A percentile compares a stretch with the other conserved stretches of the same genome.
These are phyloP conservation scores for Dioszegia aurantiaca DNA, from an alignment of 768 basidiomycete species.

Conservation along the genomic window DNA sequence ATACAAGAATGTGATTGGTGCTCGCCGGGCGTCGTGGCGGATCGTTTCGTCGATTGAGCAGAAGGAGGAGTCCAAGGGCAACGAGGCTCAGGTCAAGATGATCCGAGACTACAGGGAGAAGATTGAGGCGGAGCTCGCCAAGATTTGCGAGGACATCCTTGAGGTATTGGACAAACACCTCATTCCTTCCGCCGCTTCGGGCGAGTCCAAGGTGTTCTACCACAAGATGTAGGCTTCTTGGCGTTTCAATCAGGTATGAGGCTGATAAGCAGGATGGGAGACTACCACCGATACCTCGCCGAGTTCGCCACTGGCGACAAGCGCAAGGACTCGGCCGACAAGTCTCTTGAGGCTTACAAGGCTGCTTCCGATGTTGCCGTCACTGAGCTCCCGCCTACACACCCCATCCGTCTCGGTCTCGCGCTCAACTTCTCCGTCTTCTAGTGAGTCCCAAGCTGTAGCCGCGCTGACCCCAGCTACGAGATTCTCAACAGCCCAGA, in stretches of 20 bases:
- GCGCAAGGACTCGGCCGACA: slow-evolving; percentile 94
- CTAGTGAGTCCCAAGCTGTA: slow-evolving; percentile 57
- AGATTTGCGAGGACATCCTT: slow-evolving; percentile 98
- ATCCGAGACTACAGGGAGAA: slow-evolving; percentile 98
- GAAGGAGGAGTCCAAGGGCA: slow-evolving; percentile 98
- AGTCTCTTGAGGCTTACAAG: slow-evolving; percentile 88
- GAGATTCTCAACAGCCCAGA: slow-evolving; percentile 98
- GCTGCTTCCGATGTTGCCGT: slow-evolving; percentile 95
- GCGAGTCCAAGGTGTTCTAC: slow-evolving; percentile 99
- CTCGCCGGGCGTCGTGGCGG: slow-evolving; percentile 95
- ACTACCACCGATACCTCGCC: slow-evolving; percentile 98
- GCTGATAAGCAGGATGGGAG: slow-evolving; percentile 75
- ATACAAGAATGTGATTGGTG: slow-evolving; percentile 99
- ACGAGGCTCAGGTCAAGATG: slow-evolving; percentile 91
- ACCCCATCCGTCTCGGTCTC: slow-evolving; percentile 96
- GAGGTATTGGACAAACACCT: slow-evolving; percentile 96
- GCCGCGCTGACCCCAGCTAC: slow-evolving; percentile 57
- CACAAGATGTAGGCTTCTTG: slow-evolving; percentile 83
- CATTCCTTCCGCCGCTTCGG: slow-evolving; percentile 87
- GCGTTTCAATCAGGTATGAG: neutral
- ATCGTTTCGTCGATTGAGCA: slow-evolving; percentile 98
- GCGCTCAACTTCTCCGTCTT: slow-evolving; percentile 99
- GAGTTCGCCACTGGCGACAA: slow-evolving; percentile 98
- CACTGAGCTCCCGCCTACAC: slow-evolving; percentile 81
- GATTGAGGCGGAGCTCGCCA: slow-evolving; percentile 93